Evolutionary conservation across 1,139 yeast genomes (phyloP).

Genomic region (Magnusiomyces clavatus): DNA sequence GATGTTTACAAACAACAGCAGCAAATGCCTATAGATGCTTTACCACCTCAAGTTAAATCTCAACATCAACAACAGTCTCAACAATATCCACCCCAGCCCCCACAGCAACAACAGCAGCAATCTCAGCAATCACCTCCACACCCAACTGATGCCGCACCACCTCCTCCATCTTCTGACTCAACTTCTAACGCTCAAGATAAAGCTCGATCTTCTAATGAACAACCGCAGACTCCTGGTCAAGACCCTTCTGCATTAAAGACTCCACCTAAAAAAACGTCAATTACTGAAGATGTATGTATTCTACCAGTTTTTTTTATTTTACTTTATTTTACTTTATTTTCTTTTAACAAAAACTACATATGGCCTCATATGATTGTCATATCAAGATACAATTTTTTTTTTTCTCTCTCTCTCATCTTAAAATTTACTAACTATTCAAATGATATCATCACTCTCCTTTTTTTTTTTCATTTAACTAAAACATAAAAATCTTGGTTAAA

Average conservation of each 20-base stretch:
- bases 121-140: not conserved
- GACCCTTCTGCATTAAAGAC: conserved; percentile 1
- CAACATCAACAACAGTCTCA: conserved; percentile 5
- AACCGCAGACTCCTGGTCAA: conserved; percentile 8
- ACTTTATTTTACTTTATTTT: no score
- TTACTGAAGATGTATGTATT: no score
- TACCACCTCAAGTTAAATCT: not conserved
- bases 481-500: not conserved
- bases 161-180: not conserved
- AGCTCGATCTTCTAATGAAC: conserved; percentile 2
- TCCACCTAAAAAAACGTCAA: no score
- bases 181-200: conserved; percentile 5
- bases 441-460: not conserved
- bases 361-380: no score
- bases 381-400: no score
- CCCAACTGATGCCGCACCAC: not conserved
- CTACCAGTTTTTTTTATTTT: no score
- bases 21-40: not conserved
- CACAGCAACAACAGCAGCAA: no score
- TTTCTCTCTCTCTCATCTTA: no score
- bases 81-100: no score
- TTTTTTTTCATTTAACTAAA: conserved; percentile 1
- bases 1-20: not conserved
- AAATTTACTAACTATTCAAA: not conserved
- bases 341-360: no score